Base-by-base conservation (phyloP, 306 rosid genomes). In the Vicia villosa region DNA sequence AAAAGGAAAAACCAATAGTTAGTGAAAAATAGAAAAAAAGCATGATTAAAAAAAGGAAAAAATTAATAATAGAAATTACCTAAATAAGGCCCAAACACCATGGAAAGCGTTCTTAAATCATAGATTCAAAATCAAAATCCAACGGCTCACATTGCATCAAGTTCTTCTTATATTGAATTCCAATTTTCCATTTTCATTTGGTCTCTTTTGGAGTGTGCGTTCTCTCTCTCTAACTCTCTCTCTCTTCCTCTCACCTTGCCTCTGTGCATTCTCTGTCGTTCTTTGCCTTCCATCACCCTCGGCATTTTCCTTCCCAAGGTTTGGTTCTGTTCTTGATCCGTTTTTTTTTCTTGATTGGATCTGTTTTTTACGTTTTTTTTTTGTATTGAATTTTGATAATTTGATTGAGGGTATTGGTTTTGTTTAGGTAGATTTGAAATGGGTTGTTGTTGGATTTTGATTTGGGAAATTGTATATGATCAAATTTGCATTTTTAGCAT, bases 91-190 rank as follows among this genome's bases (percentile, higher is more conserved):
- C 34, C 32, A 34, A 49, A 26, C 56, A 68, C 63, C 45, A 59
- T 32, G 78, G 79, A 81, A 68, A 70, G 34, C 59, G 58, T 47
- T 62, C 55, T 20, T 36, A 17, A 10, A 4, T 77, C 32, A 22
- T 3, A 6, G 57, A 66, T 82, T 77, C 10, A 52, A 60, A 74
- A 69, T 42, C 13, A 17, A 15, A 66, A 85, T 84, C 93, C 64
- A 76, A 89, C 94, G 97, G 88, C 57, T 17, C 62, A 77, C 36
- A 77, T 77, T 65, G 34, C 88, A 66, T 79, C 83, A 54, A 51
- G 10, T 66, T 15, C 75, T 75, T 73, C 17, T 57, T 86, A 77
- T 80, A 86, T 80, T 76, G 19, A 52, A n/a, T 41, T 34, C 77
- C 69, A 32, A 8, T 77, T 77, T 43, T 73, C 81, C 68, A 49